Evolutionary conservation across 208 protist species (phyloP).

Genomic region (Leishmania turanica): DNA sequence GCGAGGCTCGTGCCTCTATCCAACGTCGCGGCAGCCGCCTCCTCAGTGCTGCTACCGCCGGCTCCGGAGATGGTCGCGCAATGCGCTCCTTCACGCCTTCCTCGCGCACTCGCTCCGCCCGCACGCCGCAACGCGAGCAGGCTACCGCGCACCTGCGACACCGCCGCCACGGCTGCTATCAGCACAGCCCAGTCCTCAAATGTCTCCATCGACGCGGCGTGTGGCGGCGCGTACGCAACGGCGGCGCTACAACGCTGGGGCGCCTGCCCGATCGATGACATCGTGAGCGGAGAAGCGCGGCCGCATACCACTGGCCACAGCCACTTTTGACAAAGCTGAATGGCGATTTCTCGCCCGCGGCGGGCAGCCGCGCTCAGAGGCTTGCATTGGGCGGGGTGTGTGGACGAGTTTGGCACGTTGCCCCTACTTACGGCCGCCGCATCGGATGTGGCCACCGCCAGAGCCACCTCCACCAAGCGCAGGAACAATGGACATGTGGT

Average conservation of each 20-base stretch:
- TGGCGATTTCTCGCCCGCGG: conserved; percentile 17
- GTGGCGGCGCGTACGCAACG: not conserved
- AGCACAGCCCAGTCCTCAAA: conserved; percentile 27
- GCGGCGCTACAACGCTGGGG: not conserved
- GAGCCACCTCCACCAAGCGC: conserved; percentile 51
- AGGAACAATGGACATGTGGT: conserved; percentile 48
- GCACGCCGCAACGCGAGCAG: conserved; percentile 19
- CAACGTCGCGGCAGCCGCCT: not conserved
- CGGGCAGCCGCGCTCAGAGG: not conserved
- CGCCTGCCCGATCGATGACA: not conserved
- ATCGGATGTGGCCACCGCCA: conserved; percentile 4
- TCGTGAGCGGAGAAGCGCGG: not conserved
- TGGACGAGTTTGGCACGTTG: no score
- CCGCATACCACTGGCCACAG: conserved; percentile 31
- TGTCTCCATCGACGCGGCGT: not conserved
- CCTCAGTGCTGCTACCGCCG: not conserved
- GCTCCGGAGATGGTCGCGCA: not conserved
- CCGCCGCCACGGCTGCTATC: conserved; percentile 19
- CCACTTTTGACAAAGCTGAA: conserved; percentile 21
- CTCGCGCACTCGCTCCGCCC: not conserved
- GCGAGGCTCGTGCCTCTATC: not conserved
- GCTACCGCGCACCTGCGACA: conserved; percentile 14
- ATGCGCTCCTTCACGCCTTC: not conserved
- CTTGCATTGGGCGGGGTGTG: not conserved
- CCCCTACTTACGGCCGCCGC: not conserved